Evolutionary conservation across 1,139 yeast species (phyloP), one percentile per base, ranked within the genome.

Genomic region (Taphrina deformans): DNA sequence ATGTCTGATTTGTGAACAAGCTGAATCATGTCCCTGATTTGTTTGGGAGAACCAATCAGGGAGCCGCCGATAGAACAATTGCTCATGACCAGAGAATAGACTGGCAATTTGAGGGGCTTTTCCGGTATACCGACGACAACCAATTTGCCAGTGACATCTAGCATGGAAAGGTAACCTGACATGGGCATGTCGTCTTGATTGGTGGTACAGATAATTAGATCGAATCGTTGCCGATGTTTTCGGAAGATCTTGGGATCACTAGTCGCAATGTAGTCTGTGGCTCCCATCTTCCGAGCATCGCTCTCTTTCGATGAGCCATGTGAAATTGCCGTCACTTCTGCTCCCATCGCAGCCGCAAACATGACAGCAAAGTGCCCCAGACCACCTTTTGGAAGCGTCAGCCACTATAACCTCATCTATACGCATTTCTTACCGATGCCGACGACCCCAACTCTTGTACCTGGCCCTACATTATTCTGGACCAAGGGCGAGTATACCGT

Each of bases 401-500:
- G n/a, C n/a, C n/a, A n/a, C n/a, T n/a, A n/a, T n/a, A n/a, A n/a
- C n/a, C n/a, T n/a, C n/a, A n/a, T n/a, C n/a, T n/a, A n/a, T n/a
- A n/a, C n/a, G n/a, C n/a, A n/a, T n/a, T 21, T 7, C 48, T 10
- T 21, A 44, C 48, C 48, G n/a, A 44, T 44, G 27, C 86, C 86
- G 66, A 79, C 77, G 66, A 83, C 74, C 58, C 83, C 86, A 50
- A 83, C 83, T 55, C 75, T 78, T 63, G 75, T 75, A 52, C 81
- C 80, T 65, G 82, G 82, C 65, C 79, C 76, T 58, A 82, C 75
- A 64, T 83, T 85, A 65, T 80, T 80, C 66, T 80, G 80, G 67
- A 70, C 75, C 67, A 85, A 73, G 51, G 89, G 89, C 6, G 85
- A 79, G 75, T 77, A 85, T 0, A 82, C 84, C 21, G 89, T 86